Conservation (phyloP, 768 basidiomycete species). For the Botryobasidium botryosum region DNA sequence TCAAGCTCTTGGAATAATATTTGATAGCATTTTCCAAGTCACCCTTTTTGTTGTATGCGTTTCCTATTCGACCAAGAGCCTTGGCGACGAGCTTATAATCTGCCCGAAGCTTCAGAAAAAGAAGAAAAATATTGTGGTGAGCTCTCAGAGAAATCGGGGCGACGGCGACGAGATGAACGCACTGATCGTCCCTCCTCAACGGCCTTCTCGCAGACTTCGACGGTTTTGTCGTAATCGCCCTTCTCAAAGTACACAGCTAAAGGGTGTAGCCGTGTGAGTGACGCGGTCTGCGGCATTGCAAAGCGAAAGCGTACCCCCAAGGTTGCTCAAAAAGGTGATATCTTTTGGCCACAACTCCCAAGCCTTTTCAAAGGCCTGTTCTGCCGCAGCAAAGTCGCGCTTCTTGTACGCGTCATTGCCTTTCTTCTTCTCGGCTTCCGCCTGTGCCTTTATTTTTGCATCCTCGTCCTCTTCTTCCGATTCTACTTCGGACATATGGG, state of each 20-base stretch:
- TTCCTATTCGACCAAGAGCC: slow-evolving; percentile 79
- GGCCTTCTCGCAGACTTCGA: slow-evolving; percentile 89
- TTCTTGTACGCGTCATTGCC: slow-evolving; percentile 77
- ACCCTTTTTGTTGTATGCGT: slow-evolving; percentile 64
- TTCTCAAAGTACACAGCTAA: slow-evolving; percentile 87
- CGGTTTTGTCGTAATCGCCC: slow-evolving; percentile 77
- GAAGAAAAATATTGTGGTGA: background rate
- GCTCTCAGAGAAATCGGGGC: background rate
- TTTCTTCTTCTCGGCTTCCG: slow-evolving; percentile 60
- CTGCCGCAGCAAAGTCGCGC: slow-evolving; percentile 63
- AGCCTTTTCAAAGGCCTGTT: slow-evolving; percentile 60
- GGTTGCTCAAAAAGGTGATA: slow-evolving; percentile 82
- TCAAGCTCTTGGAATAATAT: slow-evolving; percentile 82
- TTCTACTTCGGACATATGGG: slow-evolving; percentile 42
- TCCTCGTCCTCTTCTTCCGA: slow-evolving; percentile 45
- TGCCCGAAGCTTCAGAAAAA: slow-evolving; percentile 42
- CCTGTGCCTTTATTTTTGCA: slow-evolving; percentile 54
- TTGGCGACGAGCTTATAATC: slow-evolving; percentile 95
- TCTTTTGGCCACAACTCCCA: slow-evolving; percentile 93
- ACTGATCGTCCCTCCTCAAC: slow-evolving; percentile 83
- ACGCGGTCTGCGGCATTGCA: background rate
- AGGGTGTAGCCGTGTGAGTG: background rate
- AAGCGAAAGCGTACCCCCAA: slow-evolving; percentile 40
- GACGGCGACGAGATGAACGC: slow-evolving; percentile 14
- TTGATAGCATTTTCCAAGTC: slow-evolving; percentile 70